Base-by-base conservation (phyloP, 441 rosid species). In the Flueggea neowawraea region DNA sequence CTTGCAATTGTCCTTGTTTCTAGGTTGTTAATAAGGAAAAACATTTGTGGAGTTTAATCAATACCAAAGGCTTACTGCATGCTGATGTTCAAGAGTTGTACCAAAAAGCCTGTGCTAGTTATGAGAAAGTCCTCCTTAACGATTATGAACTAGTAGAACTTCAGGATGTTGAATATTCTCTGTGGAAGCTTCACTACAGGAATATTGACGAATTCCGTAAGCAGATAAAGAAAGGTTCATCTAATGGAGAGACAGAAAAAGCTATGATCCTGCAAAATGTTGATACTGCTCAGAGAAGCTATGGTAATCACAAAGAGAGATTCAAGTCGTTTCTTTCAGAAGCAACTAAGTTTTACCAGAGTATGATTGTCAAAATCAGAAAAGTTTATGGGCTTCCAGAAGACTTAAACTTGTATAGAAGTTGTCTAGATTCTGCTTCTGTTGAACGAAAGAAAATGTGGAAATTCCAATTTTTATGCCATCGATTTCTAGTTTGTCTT, bases 151-250 rank as follows among this genome's bases (percentile, higher is more conserved):
- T 72, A 16, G 71, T 57, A 43, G 88, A 82, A 62, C 87, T 91
- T 79, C 96, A 91, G 70, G 95, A 94, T 58, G 77, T 79, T 17
- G 97, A 94, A 74, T 91, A 79, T 72, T 86, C 84, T 55, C 65
- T 94, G 61, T 94, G 97, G 99, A 94, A 87, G 82, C 82, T 91
- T 49, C 97, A 94, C 57, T 87, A 87, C 55, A 83, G 68, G 58
- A 90, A 87, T 63, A 94, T 94, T 6, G 94, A 80, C 63, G 99
- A 94, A 73, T 94, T 87, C 69, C 98, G 98, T 58, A 89, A 83
- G 57, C 79, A 78, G 55, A 72, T 75, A 9, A 84, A 84, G 78
- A 72, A 58, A 73, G 70, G 54, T 74, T 67, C 80, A 48, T 58
- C 62, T 61, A 69, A 70, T 58, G 65, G 72, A 58, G 78, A 73